phyloP scores from a whole-genome alignment of 1,139 yeast genomes.

The Geotrichum macrosporum region DNA sequence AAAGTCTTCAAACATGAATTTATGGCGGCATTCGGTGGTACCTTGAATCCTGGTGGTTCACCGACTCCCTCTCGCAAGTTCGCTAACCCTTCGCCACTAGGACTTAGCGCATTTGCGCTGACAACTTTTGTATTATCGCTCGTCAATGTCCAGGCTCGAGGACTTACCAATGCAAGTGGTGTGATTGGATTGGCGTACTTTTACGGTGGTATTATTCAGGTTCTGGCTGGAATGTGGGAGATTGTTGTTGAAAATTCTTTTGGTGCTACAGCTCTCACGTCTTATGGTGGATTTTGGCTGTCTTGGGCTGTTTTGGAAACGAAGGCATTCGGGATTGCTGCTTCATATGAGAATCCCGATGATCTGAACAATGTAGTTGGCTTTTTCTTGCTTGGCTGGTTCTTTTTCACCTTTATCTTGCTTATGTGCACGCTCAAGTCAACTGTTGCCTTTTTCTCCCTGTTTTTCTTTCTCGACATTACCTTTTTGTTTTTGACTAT shows the following conservation, averaged over 20 bases:
- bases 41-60: slow-evolving; percentile 56
- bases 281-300: slow-evolving; percentile 89
- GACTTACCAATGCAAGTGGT: slow-evolving; percentile 49
- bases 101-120: slow-evolving; percentile 76
- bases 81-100: slow-evolving; percentile 88
- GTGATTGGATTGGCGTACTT: slow-evolving; percentile 74
- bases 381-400: slow-evolving; percentile 72
- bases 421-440: slow-evolving; percentile 68
- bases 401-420: slow-evolving; percentile 68
- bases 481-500: slow-evolving; percentile 66
- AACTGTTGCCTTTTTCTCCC: slow-evolving; percentile 66
- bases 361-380: slow-evolving; percentile 60
- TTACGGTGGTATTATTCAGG: slow-evolving; percentile 80
- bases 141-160: slow-evolving; percentile 59
- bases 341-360: slow-evolving; percentile 47
- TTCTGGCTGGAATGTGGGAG: slow-evolving; percentile 74
- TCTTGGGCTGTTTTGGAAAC: slow-evolving; percentile 67
- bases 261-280: slow-evolving; percentile 80
- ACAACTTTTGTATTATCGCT: slow-evolving; percentile 78
- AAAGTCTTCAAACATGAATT: slow-evolving; percentile 61
- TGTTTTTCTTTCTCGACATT: slow-evolving; percentile 60
- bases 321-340: slow-evolving; percentile 66
- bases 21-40: slow-evolving; percentile 70
- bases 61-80: slow-evolving; percentile 66
- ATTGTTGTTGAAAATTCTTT: slow-evolving; percentile 70